Evolutionary conservation across 176 grass and related monocot genomes (phyloP).

Genomic region (Tillandsia leiboldiana): DNA sequence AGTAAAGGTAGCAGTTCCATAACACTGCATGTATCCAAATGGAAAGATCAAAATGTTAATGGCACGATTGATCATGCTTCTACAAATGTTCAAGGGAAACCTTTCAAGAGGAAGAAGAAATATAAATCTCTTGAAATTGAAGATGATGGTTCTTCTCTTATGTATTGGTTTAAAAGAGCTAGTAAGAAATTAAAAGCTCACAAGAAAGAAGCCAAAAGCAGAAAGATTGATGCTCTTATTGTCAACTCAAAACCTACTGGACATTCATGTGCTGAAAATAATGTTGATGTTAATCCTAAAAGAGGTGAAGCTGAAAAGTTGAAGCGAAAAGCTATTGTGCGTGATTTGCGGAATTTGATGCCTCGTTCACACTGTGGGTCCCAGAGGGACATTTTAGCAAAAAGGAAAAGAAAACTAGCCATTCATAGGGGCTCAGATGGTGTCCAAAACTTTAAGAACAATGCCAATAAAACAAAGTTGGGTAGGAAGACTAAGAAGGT

Average conservation of each 20-base stretch:
- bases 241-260: slow-evolving; percentile 20
- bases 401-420: slow-evolving; percentile 20
- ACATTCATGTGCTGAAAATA: slow-evolving; percentile 13
- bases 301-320: not conserved
- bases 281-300: slow-evolving; percentile 6
- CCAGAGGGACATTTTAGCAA: slow-evolving; percentile 19
- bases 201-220: slow-evolving; percentile 25
- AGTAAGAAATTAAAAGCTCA: slow-evolving; percentile 37
- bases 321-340: slow-evolving; percentile 2
- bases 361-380: not conserved
- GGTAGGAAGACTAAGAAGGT: slow-evolving; percentile 16
- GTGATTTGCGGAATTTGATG: not conserved
- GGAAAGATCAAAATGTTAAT: slow-evolving; percentile 17
- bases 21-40: slow-evolving; percentile 8
- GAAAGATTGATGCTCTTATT: slow-evolving; percentile 29
- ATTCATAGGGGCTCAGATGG: slow-evolving; percentile 12
- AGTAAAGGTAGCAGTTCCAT: slow-evolving; percentile 21
- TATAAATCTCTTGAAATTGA: slow-evolving; percentile 28
- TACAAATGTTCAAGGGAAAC: slow-evolving; percentile 13
- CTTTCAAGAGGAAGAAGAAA: slow-evolving; percentile 24
- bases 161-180: slow-evolving; percentile 43
- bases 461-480: slow-evolving; percentile 13
- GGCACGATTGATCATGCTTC: slow-evolving; percentile 16
- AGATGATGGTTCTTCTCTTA: slow-evolving; percentile 58
- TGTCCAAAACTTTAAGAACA: slow-evolving; percentile 10